phyloP scores from a whole-genome alignment of 306 rosid species.

The Prosopis cineraria region DNA sequence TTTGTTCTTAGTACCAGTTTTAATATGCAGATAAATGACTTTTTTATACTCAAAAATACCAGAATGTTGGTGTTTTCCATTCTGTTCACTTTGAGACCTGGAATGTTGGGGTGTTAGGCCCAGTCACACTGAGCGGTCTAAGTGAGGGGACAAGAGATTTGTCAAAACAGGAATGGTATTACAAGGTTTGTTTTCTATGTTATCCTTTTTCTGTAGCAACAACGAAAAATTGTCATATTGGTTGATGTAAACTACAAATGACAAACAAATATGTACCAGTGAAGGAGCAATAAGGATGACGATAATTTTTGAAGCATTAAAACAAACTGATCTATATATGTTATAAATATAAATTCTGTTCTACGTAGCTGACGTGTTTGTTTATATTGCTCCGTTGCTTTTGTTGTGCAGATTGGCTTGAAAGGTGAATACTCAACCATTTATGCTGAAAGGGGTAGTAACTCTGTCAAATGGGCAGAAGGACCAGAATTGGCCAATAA shows the following conservation, averaged over 20 bases:
- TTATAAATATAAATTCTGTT: not conserved
- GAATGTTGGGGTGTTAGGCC: constrained; percentile 75
- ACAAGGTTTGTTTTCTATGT: constrained; percentile 61
- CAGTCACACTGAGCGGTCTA: constrained; percentile 68
- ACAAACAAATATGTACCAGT: not conserved
- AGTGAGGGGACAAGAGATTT: constrained; percentile 71
- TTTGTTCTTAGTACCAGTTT: constrained; percentile 14
- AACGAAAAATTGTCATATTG: not conserved
- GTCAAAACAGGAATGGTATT: constrained; percentile 81
- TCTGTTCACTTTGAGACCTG: constrained; percentile 66
- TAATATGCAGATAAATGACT: not conserved
- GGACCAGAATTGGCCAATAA: constrained; percentile 42
- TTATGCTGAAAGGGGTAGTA: constrained; percentile 54
- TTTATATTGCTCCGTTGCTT: not conserved
- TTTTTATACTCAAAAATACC: constrained; percentile 32
- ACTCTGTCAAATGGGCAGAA: constrained; percentile 59
- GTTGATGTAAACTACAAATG: not conserved
- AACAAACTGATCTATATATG: not conserved
- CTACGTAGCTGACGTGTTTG: not conserved
- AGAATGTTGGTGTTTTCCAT: constrained; percentile 65
- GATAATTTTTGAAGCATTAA: not conserved
- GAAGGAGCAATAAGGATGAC: not conserved
- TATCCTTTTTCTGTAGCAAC: not conserved
- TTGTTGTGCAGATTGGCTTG: constrained; percentile 70
- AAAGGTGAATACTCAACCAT: constrained; percentile 75